Percentiles rank a stretch among this genome's conserved stretches.
Conservation (phyloP, 805 yeast species). For the Cyberlindnera amylophila region DNA sequence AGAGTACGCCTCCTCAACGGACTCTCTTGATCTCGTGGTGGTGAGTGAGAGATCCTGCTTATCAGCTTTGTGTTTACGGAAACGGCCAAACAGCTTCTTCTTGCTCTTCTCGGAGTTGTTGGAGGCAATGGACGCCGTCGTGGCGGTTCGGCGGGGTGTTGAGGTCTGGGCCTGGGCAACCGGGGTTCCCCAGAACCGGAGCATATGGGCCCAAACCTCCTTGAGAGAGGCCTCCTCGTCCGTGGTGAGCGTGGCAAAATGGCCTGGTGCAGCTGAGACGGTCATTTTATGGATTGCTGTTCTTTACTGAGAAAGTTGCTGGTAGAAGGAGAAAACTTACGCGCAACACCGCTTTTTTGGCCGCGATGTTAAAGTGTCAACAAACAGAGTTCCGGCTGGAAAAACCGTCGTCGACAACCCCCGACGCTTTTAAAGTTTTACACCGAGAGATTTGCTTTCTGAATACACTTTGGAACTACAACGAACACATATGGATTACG, state of each 20-base stretch:
- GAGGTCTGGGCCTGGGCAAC: conserved; percentile 21
- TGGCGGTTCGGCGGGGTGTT: conserved; percentile 14
- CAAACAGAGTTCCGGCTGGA: no score
- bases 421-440: no score
- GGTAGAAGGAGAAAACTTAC: no score
- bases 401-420: no score
- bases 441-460: no score
- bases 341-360: neutral
- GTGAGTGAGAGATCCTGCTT: conserved; percentile 18
- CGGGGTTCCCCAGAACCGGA: conserved; percentile 54
- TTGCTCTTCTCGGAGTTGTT: conserved; percentile 16
- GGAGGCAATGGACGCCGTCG: conserved; percentile 7
- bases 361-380: no score
- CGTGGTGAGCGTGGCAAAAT: conserved; percentile 41
- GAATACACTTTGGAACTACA: no score
- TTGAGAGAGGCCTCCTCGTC: conserved; percentile 65
- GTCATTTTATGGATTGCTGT: conserved; percentile 7
- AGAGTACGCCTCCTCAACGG: conserved; percentile 31
- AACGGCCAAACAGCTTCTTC: conserved; percentile 27
- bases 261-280: conserved; percentile 33
- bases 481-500: no score
- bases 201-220: conserved; percentile 64
- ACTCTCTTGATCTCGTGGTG: conserved; percentile 28
- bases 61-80: conserved; percentile 21
- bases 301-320: no score